phyloP scores from a whole-genome alignment of 352 stramenopile species.

The Phytopythium oedochilum region DNA sequence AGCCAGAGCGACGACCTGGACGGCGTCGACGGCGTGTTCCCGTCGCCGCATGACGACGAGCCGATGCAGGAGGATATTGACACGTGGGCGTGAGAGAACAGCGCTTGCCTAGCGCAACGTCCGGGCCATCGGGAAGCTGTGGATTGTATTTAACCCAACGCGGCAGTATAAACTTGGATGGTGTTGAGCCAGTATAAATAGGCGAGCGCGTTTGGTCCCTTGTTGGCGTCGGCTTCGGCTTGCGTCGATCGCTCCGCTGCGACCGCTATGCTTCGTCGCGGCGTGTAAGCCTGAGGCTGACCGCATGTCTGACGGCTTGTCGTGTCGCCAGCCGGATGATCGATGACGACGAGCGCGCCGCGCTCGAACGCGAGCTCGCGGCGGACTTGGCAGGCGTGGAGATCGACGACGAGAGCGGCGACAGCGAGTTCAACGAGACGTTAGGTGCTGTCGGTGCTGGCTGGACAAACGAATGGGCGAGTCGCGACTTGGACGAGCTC shows the following conservation, averaged over 20 bases:
- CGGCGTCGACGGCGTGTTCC: not conserved
- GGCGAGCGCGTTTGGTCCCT: too few relatives aligned
- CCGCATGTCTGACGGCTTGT: not conserved
- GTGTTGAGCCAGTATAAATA: too few relatives aligned
- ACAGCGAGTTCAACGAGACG: slow-evolving; percentile 1
- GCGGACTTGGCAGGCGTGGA: slow-evolving; percentile 13
- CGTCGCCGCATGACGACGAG: not conserved
- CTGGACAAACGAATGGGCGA: not conserved
- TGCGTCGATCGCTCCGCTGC: not conserved
- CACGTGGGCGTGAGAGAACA: not conserved
- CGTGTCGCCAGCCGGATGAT: slow-evolving; percentile 10
- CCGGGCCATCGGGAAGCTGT: too few relatives aligned
- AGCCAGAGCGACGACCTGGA: slow-evolving; percentile 1
- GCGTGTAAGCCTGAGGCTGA: not conserved
- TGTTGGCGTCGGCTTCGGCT: too few relatives aligned
- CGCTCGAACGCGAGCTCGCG: slow-evolving; percentile 39
- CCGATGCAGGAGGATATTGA: not conserved
- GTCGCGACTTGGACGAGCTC: slow-evolving; percentile 28
- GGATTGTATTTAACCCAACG: too few relatives aligned
- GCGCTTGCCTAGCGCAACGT: too few relatives aligned
- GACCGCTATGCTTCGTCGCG: not conserved
- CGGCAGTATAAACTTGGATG: too few relatives aligned
- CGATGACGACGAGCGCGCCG: slow-evolving; percentile 37
- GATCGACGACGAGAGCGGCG: not conserved
- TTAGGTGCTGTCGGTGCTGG: not conserved